Base-by-base conservation (phyloP, 345 rosid species). In the Isatis tinctoria region DNA sequence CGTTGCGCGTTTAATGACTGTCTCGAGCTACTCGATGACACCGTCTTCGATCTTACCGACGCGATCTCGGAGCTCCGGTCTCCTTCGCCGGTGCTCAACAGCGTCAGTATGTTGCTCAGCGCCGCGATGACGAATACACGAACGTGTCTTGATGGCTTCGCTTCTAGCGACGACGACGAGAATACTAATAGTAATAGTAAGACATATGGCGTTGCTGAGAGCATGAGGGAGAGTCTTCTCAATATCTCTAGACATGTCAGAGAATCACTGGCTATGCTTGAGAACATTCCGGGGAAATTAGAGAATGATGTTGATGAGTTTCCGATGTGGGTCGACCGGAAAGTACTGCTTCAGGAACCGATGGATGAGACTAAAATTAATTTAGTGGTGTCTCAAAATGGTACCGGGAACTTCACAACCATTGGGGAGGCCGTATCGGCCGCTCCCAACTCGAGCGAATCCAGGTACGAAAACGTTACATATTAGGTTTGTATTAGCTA, bases 71-170 rank as follows among this genome's bases (percentile, higher is more conserved):
- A 83, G 60, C 90, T 93, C 72, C 69, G 1, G 3, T 67, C 73
- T 67, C 35, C 36, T 18, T 74, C 28, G 11, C 52, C 11, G 22
- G 67, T 2, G 5, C 6, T 56, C 12, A 3, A 65, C 52, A 45
- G 51, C 44, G 52, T 67, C 51, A 57, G 49, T 17, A 56, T 48
- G 40, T 62, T 89, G 8, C 70, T 90, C 18, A 89, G 97, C 74
- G 96, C 80, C 20, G 87, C 96, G 26, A 83, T 90, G 84, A 93
- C 96, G 13, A 93, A 90, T 69, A 91, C 90, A 82, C 82, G 87
- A 85, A 93, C 98, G 20, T 93, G 97, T 61, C 96, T 93, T 8
- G 93, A 90, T 52, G 96, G 97, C 63, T 90, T 93, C 14, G 82
- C 92, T 20, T 40, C 45, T 67, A 79, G 87, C 24, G 51, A 73